Base-by-base conservation (phyloP, 2,329 filamentous ascomycete species). In the Cladophialophora chaetospira region DNA sequence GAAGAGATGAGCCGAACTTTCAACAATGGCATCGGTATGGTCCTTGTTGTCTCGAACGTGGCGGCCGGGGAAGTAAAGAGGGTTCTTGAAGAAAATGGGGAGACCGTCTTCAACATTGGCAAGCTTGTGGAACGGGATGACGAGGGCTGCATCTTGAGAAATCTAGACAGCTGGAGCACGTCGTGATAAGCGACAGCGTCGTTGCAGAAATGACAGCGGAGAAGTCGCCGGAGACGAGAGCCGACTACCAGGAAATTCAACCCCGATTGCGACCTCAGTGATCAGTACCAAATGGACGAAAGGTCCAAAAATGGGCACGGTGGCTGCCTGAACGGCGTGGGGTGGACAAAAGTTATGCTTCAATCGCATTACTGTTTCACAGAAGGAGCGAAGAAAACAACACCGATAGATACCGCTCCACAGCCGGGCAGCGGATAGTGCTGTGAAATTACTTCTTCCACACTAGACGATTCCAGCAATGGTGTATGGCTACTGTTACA, bases 1-100 rank as follows among this genome's bases (percentile, higher is more conserved):
- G 70, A 77, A 8, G 94, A 99, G 77, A 95, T 97, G 83, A 91
- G 88, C 49, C 82, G 91, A 56, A 94, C 91, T 1, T 97, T 96
- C 82, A 99, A 99, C 77, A 91, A 88, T 5, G 94, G 94, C 48
- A 77, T 99, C 42, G 94, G 94, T 44, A 97, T 99, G 92, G 89
- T 97, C 4, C 79, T 92, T 26, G 91, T 91, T 4, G 90, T 97
- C 2, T 83, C 82, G 25, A 77, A 82, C 54, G 80, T 77, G 29
- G 82, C 88, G 64, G 89, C 80, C 1, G 79, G 83, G 4, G 77
- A 79, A 33, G 85, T 89, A 1, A 77, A 78, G 17, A 73, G 77
- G 50, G 76, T 83, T 42, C 76, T 97, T 19, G 79, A 85, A 67
- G 78, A 76, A 23, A 79, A 82, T 43, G 89, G 89, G 13, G 92